These are phyloP conservation scores for Xylariaceae sp. DNA, from an alignment of 2,329 filamentous ascomycete species.

Conservation along the genomic window DNA sequence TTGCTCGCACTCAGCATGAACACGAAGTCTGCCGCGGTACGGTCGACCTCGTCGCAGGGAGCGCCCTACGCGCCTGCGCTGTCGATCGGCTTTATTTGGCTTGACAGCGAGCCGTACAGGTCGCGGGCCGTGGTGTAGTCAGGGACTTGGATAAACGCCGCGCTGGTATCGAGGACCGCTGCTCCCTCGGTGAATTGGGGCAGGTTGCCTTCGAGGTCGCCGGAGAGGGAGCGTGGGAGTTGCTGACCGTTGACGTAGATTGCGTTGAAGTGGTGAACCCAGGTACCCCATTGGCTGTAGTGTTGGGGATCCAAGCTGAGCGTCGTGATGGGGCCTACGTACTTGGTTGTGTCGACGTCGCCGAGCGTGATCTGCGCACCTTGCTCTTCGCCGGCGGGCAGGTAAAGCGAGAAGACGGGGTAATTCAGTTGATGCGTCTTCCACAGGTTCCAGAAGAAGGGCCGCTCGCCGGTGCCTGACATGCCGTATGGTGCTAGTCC, in stretches of 20 bases:
- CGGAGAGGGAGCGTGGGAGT: conserved; percentile 18
- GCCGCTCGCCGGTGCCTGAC: conserved; percentile 2
- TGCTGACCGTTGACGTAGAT: conserved; percentile 27
- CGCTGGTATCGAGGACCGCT: conserved; percentile 34
- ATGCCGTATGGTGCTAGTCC: conserved; percentile 27
- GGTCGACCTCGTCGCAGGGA: conserved; percentile 30
- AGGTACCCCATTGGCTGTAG: conserved; percentile 16
- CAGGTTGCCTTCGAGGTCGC: conserved; percentile 9
- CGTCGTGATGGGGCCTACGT: conserved; percentile 28
- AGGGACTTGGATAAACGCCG: conserved; percentile 32
- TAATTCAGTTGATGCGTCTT: conserved; percentile 25
- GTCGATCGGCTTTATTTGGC: conserved; percentile 32
- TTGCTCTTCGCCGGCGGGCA: conserved; percentile 20
- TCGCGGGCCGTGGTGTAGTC: conserved; percentile 29
- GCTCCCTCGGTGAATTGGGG: conserved; percentile 1
- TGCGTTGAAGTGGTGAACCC: conserved; percentile 28
- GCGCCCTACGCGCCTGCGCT: conserved; percentile 34
- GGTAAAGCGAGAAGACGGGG: conserved; percentile 32
- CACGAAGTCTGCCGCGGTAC: conserved; percentile 28
- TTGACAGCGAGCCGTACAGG: conserved; percentile 33
- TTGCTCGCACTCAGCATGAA: conserved; percentile 30
- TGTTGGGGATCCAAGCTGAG: conserved; percentile 27
- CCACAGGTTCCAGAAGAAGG: conserved; percentile 33
- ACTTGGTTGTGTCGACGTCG: conserved; percentile 32
- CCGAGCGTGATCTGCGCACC: conserved; percentile 34